Percentiles rank a stretch among this genome's conserved stretches.
phyloP scores from a whole-genome alignment of 2,329 filamentous ascomycete species.

The Alternaria novae-zelandiae region DNA sequence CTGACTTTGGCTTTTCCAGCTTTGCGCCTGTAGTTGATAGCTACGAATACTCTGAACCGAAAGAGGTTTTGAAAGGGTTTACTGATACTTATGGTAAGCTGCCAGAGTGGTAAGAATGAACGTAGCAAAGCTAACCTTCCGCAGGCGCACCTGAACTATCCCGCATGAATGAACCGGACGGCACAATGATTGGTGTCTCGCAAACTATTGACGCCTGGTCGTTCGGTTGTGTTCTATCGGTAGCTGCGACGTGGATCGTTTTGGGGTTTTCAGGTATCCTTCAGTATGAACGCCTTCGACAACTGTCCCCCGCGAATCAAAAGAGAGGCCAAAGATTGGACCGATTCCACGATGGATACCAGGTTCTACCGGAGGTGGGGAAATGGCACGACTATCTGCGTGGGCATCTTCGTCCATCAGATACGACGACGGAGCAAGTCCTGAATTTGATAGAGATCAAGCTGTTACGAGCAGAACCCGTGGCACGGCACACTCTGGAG shows the following conservation, averaged over 20 bases:
- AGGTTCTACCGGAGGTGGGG: neutral
- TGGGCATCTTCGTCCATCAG: neutral
- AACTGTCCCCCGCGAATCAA: neutral
- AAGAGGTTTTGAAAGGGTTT: conserved; percentile 28
- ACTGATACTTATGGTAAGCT: conserved; percentile 49
- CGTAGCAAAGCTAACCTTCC: too few relatives aligned
- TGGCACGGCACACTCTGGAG: neutral
- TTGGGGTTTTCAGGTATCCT: conserved; percentile 43
- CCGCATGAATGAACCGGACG: conserved; percentile 15
- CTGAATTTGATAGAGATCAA: neutral
- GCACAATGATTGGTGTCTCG: conserved; percentile 1
- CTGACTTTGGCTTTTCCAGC: conserved; percentile 47
- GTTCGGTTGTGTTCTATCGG: conserved; percentile 47
- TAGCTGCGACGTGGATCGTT: conserved; percentile 49
- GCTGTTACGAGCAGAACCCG: neutral
- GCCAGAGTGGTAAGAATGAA: too few relatives aligned
- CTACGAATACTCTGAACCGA: neutral
- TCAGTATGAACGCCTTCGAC: conserved; percentile 26
- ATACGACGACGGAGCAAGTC: neutral
- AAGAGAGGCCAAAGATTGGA: neutral
- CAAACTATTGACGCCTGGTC: conserved; percentile 52
- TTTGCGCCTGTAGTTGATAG: conserved; percentile 20
- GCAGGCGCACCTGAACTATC: conserved; percentile 26
- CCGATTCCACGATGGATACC: fast-evolving
- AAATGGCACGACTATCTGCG: neutral